These are phyloP conservation scores for Hippophae rhamnoides DNA, from an alignment of 306 rosid species.

Conservation along the genomic window DNA sequence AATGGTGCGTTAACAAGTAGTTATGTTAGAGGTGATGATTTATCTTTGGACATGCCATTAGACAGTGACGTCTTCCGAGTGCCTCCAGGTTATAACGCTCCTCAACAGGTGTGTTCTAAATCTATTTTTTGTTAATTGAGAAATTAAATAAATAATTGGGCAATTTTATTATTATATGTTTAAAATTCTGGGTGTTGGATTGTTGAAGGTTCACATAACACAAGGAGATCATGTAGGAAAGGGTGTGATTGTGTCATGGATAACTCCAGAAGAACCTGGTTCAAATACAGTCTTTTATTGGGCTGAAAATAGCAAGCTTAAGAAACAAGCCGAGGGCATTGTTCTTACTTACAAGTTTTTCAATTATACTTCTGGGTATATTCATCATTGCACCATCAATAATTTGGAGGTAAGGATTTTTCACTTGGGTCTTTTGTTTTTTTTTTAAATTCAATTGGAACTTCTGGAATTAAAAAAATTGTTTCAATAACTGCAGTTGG, in stretches of 20 bases:
- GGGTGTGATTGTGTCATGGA: constrained; percentile 78
- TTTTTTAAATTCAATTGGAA: not conserved
- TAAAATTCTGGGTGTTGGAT: not conserved
- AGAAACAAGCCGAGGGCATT: constrained; percentile 32
- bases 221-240: constrained; percentile 76
- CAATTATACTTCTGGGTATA: constrained; percentile 75
- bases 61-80: constrained; percentile 52
- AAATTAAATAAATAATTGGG: not conserved
- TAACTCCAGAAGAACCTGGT: constrained; percentile 61
- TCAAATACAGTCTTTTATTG: constrained; percentile 49
- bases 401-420: constrained; percentile 46
- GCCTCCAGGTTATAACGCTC: constrained; percentile 65
- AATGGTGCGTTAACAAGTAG: constrained; percentile 44
- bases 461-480: not conserved
- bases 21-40: constrained; percentile 30
- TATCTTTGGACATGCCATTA: constrained; percentile 38
- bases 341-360: constrained; percentile 44
- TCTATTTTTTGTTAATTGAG: not conserved
- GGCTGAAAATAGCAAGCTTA: constrained; percentile 34
- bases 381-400: constrained; percentile 57
- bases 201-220: constrained; percentile 72
- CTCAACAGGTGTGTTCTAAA: constrained; percentile 50
- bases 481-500: constrained; percentile 32
- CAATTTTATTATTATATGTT: not conserved
- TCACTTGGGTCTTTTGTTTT: not conserved